Conservation (phyloP, 495 filamentous ascomycete species). For the Tuber aestivum region DNA sequence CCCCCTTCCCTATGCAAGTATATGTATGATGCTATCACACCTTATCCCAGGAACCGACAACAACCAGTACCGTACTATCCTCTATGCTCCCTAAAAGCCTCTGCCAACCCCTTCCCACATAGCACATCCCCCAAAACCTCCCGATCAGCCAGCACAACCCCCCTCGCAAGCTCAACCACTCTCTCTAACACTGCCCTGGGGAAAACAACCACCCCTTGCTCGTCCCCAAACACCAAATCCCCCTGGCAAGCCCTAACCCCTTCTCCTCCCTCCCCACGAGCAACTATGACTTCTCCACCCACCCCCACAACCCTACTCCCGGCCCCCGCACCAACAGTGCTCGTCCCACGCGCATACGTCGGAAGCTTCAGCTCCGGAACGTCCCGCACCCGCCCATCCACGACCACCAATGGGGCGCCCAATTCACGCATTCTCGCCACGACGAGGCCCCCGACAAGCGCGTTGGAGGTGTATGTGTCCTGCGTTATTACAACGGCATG, state of each 20-base stretch:
- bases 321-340: constrained; percentile 56
- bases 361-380: constrained; percentile 49
- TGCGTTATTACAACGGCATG: constrained; percentile 58
- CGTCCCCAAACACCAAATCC: constrained; percentile 60
- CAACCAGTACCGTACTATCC: neutral
- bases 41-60: neutral
- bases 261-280: constrained; percentile 10
- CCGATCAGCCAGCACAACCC: constrained; percentile 56
- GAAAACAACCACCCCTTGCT: constrained; percentile 59
- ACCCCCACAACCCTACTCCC: constrained; percentile 55
- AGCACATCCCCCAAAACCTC: constrained; percentile 56
- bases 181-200: constrained; percentile 50
- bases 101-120: constrained; percentile 52
- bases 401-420: constrained; percentile 51
- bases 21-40: neutral
- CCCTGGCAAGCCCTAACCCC: constrained; percentile 52
- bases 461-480: constrained; percentile 55
- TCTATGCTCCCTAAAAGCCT: constrained; percentile 51
- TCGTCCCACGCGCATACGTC: constrained; percentile 55
- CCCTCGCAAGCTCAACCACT: constrained; percentile 53
- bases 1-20: neutral
- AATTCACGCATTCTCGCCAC: constrained; percentile 56
- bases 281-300: constrained; percentile 52
- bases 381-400: constrained; percentile 60
- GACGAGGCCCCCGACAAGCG: constrained; percentile 64